Evolutionary conservation across 2,329 filamentous ascomycete species (phyloP), one percentile per base, ranked within the genome.

Genomic region (Claviceps sp.): DNA sequence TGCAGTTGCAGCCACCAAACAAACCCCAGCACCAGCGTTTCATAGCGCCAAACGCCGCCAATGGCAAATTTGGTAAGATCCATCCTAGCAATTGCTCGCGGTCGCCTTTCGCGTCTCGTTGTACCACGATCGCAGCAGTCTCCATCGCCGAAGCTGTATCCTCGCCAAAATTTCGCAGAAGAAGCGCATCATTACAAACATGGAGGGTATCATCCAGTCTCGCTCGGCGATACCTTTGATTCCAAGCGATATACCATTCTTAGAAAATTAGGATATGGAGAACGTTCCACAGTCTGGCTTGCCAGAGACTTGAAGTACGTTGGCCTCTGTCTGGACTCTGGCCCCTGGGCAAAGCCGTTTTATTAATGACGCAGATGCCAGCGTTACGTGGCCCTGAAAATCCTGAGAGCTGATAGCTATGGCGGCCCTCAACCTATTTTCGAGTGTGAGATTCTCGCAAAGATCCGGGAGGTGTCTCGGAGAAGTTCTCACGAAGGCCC

Each of bases 211-310:
- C 24, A 26, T 26, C 24, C 24, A 1, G 24, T 26, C 24, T 26
- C 24, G 24, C 24, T 26, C 24, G 24, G 24, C 24, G 24, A 26
- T 7, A 26, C 24, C 6, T 26, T 26, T 26, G 5, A 26, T 26
- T 26, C 24, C 24, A 16, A 47, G 8, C 50, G 18, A 26, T 62
- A 62, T 30, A 50, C 49, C 24, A 47, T 61, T 16, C 30, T 63
- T 3, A 55, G 55, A 8, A 62, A 63, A 47, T 50, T 63, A 2
- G 59, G 58, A 7, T 57, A 59, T 26, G 58, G 61, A 4, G 4
- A 59, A 54, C 2, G 20, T 22, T 22, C 20, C 20, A 22, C 20
- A 22, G 20, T 22, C 3, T 22, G 20, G 20, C 20, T 22, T 22
- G 20, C 20, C 1, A 22, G 20, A 22, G 20, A 22, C 20, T 22